Conservation (phyloP, 2,329 filamentous ascomycete species). For the Pseudogymnoascus sp. region DNA sequence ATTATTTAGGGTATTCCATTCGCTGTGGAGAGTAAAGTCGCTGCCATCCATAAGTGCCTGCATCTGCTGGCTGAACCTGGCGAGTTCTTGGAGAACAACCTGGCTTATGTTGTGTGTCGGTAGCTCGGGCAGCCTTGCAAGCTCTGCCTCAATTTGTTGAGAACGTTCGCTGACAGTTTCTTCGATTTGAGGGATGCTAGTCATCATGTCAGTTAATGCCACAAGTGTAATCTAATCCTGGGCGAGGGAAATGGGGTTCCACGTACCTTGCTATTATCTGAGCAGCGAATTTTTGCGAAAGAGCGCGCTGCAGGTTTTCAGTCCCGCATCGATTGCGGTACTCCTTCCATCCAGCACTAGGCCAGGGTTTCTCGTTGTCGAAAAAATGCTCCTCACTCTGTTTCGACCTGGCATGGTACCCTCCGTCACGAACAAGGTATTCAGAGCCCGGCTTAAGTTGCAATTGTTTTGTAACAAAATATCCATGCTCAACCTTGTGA, state of each 20-base stretch:
- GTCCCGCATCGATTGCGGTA: constrained; percentile 45
- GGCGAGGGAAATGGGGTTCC: neutral
- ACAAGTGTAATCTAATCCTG: neutral
- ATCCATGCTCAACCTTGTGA: constrained; percentile 62
- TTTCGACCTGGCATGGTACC: constrained; percentile 40
- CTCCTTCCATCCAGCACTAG: constrained; percentile 26
- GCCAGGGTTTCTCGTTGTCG: constrained; percentile 35
- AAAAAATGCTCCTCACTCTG: constrained; percentile 45
- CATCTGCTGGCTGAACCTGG: constrained; percentile 47
- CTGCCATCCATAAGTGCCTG: constrained; percentile 45
- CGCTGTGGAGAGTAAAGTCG: constrained; percentile 38
- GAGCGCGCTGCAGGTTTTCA: constrained; percentile 36
- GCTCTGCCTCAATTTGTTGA: constrained; percentile 41
- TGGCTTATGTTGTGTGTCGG: constrained; percentile 56
- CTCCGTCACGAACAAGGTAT: constrained; percentile 14
- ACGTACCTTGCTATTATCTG: constrained; percentile 33
- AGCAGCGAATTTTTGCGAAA: constrained; percentile 40
- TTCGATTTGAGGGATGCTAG: constrained; percentile 34
- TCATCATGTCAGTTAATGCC: constrained; percentile 13
- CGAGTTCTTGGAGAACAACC: constrained; percentile 52
- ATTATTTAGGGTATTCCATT: constrained; percentile 28
- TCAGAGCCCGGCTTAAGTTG: constrained; percentile 29
- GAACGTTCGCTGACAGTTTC: constrained; percentile 32
- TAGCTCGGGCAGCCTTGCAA: constrained; percentile 56
- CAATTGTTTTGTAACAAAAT: constrained; percentile 68